Base-by-base conservation (phyloP, 306 rosid species). In the Pueraria montana region DNA sequence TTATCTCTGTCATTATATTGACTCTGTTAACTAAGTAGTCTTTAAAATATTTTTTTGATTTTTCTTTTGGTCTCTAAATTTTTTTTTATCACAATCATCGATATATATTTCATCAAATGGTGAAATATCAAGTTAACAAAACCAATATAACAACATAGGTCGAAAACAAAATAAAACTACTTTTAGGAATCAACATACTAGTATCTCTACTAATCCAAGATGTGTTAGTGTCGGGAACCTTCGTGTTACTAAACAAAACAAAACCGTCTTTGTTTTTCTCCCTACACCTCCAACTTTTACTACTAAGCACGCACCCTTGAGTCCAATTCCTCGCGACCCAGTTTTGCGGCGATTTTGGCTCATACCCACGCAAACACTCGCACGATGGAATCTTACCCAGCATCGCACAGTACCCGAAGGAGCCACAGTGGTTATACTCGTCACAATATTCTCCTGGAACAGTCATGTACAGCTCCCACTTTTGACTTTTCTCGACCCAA, bases 321-420 rank as follows among this genome's bases (percentile, higher is more conserved):
- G n/a, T n/a, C n/a, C n/a, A n/a, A n/a, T n/a, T n/a, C n/a, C n/a
- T n/a, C n/a, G n/a, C n/a, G n/a, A n/a, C n/a, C 94, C 91, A 90
- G 1, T 27, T 55, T 1, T 58, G 52, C 0, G 42, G 61, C 1
- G 85, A 87, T 34, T 75, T 89, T 0, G 92, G 91, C 9, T 11
- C 32, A 74, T 88, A 90, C 10, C 90, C 92, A 0, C 26, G 24
- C 2, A 92, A 81, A 64, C 97, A 92, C 18, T 58, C 56, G 26
- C 94, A 92, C 1, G 67, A 1, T 0, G 92, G 91, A 0, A 65
- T 3, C 12, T 71, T 66, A 3, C 40, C 63, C 27, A 11, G 46
- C 2, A 84, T 46, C 27, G 8, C 72, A 69, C 93, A 89, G 18
- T 30, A 73, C 11, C 84, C 89, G 43, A 73, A 76, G 0, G 84